phyloP scores from a whole-genome alignment of 225 moss, liverwort and hornwort genomes.

The Physcomitrium patens region DNA sequence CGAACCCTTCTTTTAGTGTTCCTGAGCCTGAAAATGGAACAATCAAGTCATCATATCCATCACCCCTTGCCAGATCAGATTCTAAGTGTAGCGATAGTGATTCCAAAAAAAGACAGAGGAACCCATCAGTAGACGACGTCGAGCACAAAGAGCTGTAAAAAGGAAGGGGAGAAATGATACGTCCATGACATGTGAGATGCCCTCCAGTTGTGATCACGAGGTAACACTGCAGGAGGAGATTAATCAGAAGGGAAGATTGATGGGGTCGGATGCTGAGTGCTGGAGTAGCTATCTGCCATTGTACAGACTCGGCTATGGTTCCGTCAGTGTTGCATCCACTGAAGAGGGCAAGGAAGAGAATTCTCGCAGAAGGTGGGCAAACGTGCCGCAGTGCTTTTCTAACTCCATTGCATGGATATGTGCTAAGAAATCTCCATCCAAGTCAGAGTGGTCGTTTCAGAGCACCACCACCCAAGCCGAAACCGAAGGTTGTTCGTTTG shows the following conservation, averaged over 20 bases:
- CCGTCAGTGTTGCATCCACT: conserved; percentile 45
- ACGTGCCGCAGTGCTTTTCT: conserved; percentile 40
- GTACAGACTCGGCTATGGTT: conserved; percentile 28
- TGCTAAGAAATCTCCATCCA: conserved; percentile 29
- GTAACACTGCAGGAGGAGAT: conserved; percentile 22
- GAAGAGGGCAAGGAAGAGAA: conserved; percentile 37
- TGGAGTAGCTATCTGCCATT: conserved; percentile 44
- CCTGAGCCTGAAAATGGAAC: conserved; percentile 26
- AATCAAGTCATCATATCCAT: conserved; percentile 22
- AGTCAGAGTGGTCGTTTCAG: conserved; percentile 33
- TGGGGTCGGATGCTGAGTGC: conserved; percentile 37
- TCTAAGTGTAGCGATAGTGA: conserved; percentile 36
- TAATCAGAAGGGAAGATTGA: conserved; percentile 30
- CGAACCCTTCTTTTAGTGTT: conserved; percentile 24
- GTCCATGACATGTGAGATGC: conserved; percentile 30
- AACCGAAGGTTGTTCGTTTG: conserved; percentile 24
- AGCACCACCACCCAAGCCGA: conserved; percentile 37
- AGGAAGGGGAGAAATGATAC: conserved; percentile 44
- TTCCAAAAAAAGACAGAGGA: conserved; percentile 25
- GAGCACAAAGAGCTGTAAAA: conserved; percentile 41
- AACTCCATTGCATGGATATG: conserved; percentile 24
- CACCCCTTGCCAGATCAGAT: conserved; percentile 34
- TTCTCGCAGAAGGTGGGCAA: conserved; percentile 48
- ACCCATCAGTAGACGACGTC: conserved; percentile 34
- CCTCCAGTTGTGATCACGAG: conserved; percentile 38